These are phyloP conservation scores for Venturiaceae sp. DNA, from an alignment of 2,329 filamentous ascomycete genomes.

Conservation along the genomic window DNA sequence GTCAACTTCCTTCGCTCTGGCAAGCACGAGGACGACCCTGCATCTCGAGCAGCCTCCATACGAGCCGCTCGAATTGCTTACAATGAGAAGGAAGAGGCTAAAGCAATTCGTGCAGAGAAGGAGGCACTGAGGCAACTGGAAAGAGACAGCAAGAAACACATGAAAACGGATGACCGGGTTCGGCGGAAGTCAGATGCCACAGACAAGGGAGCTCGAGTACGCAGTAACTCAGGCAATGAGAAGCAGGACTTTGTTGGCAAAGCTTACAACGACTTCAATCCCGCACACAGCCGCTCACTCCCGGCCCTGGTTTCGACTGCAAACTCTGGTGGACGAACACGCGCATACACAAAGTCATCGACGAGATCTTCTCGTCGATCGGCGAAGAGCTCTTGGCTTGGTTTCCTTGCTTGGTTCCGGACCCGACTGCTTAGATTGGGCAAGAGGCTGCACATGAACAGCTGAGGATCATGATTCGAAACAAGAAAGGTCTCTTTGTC, in stretches of 20 bases:
- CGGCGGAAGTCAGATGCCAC: conserved; percentile 29
- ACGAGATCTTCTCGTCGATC: neutral
- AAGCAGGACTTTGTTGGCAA: conserved; percentile 17
- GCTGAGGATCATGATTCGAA: conserved; percentile 13
- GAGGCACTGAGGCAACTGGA: conserved; percentile 37
- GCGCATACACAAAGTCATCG: neutral
- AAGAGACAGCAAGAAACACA: conserved; percentile 21
- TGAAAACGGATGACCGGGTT: conserved; percentile 24
- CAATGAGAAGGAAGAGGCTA: conserved; percentile 48
- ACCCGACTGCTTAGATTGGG: conserved; percentile 44
- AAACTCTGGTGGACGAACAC: neutral
- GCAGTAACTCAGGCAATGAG: conserved; percentile 9
- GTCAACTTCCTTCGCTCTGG: conserved; percentile 38
- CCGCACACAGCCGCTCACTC: conserved; percentile 22
- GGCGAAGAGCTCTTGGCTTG: conserved; percentile 38
- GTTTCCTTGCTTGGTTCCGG: conserved; percentile 47
- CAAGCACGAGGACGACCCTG: conserved; percentile 36
- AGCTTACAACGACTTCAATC: conserved; percentile 27
- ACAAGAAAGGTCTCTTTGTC: neutral
- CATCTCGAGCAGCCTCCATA: conserved; percentile 45
- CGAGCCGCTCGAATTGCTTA: conserved; percentile 47
- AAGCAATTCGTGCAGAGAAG: conserved; percentile 43
- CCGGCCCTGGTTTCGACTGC: conserved; percentile 20
- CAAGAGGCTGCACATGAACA: conserved; percentile 15
- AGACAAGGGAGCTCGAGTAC: conserved; percentile 15